Conservation (phyloP, 2,329 filamentous ascomycete genomes). For the Chaetomiaceae sp. region DNA sequence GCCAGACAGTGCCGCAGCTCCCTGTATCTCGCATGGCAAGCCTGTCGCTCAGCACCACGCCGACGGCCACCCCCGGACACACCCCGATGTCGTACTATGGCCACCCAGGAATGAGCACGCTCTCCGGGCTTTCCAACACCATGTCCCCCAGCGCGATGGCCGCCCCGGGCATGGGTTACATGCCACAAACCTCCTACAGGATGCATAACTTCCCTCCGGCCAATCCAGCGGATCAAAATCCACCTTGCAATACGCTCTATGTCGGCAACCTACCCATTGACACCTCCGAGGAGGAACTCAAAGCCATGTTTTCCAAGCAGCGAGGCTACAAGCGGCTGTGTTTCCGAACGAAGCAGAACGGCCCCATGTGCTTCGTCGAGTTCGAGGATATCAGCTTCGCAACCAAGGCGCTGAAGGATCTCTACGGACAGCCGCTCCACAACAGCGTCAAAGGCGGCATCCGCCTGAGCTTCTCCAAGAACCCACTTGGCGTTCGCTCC, state of each 20-base stretch:
- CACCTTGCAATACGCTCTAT: constrained; percentile 95
- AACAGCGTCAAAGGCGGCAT: constrained; percentile 95
- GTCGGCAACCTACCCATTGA: constrained; percentile 94
- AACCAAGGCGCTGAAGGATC: constrained; percentile 80
- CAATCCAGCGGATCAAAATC: constrained; percentile 93
- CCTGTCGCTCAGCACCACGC: constrained; percentile 69
- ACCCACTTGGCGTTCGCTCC: constrained; percentile 85
- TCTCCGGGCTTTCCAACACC: constrained; percentile 38
- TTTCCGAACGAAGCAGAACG: constrained; percentile 90
- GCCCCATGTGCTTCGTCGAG: constrained; percentile 98
- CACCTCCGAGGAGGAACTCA: constrained; percentile 91
- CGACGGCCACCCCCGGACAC: constrained; percentile 47
- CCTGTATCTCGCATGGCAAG: constrained; percentile 62
- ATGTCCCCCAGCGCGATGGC: constrained; percentile 54
- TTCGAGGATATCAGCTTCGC: constrained; percentile 92
- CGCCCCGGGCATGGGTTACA: constrained; percentile 28
- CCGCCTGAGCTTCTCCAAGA: constrained; percentile 93
- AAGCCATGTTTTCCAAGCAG: constrained; percentile 86
- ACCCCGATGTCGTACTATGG: constrained; percentile 47
- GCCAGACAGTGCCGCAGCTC: constrained; percentile 65
- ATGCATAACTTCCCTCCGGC: constrained; percentile 72
- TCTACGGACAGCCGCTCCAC: constrained; percentile 80
- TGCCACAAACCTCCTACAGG: constrained; percentile 43
- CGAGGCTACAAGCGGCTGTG: constrained; percentile 92
- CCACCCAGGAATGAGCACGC: constrained; percentile 31